A percentile compares a stretch with the other conserved stretches of the same genome.
These are phyloP conservation scores for Penicillium griseofulvum DNA, from an alignment of 2,329 filamentous ascomycete species.

Conservation along the genomic window DNA sequence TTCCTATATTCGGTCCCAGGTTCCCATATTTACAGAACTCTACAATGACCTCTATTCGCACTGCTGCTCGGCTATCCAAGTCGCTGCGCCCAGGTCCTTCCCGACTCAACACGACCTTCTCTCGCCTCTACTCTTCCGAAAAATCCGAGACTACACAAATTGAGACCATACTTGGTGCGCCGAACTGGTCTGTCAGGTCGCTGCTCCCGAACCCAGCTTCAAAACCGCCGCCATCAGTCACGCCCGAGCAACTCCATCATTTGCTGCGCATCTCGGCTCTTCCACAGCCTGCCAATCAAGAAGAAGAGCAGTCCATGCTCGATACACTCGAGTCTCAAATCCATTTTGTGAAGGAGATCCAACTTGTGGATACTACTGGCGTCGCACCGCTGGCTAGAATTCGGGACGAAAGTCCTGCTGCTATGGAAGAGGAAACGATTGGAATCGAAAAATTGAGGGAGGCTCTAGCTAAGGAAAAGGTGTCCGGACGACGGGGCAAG, in stretches of 20 bases:
- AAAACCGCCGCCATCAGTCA: conserved; percentile 47
- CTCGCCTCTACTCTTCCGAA: conserved; percentile 25
- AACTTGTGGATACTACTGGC: conserved; percentile 69
- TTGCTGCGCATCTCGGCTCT: conserved; percentile 87
- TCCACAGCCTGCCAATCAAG: conserved; percentile 62
- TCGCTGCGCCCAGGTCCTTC: conserved; percentile 5
- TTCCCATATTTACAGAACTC: neutral
- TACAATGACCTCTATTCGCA: conserved; percentile 17
- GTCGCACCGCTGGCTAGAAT: conserved; percentile 74
- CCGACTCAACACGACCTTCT: conserved; percentile 2
- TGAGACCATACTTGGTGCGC: conserved; percentile 60
- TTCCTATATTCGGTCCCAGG: neutral
- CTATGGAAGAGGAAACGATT: conserved; percentile 40
- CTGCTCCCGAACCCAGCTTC: conserved; percentile 58
- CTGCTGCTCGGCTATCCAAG: conserved; percentile 15
- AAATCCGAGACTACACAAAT: conserved; percentile 26
- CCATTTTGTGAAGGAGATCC: conserved; percentile 84
- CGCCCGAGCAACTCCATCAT: conserved; percentile 70
- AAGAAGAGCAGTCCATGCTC: conserved; percentile 69
- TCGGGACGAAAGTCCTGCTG: conserved; percentile 63
- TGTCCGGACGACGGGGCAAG: conserved; percentile 44
- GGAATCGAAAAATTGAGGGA: conserved; percentile 37
- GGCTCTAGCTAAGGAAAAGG: conserved; percentile 41
- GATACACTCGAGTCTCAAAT: conserved; percentile 76
- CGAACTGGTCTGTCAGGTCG: conserved; percentile 79